Evolutionary conservation across 352 stramenopile species (phyloP), one percentile per base, ranked within the genome.

Genomic region (Pilasporangium apinafurcum): DNA sequence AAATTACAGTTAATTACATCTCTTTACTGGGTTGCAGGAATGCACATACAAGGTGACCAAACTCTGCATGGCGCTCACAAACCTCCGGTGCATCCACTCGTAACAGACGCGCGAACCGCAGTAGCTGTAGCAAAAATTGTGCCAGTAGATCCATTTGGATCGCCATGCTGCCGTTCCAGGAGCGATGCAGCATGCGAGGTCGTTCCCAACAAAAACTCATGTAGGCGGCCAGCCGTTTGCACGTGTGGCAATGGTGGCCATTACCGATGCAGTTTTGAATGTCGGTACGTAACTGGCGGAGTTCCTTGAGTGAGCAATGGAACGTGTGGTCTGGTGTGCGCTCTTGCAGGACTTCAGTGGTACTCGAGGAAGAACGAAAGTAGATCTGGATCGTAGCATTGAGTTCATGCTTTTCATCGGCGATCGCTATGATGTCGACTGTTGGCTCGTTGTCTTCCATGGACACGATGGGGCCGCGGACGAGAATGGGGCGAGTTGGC

Each of bases 41-140:
- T n/a, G n/a, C n/a, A n/a, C n/a, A n/a, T n/a, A n/a, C n/a, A n/a
- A n/a, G n/a, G n/a, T n/a, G n/a, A n/a, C n/a, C n/a, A n/a, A n/a
- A n/a, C n/a, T n/a, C n/a, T n/a, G n/a, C n/a, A n/a, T n/a, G n/a
- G n/a, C n/a, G n/a, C n/a, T n/a, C n/a, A n/a, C n/a, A n/a, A n/a
- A n/a, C n/a, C n/a, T n/a, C n/a, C n/a, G n/a, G n/a, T n/a, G n/a
- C n/a, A n/a, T n/a, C n/a, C n/a, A n/a, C n/a, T n/a, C n/a, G n/a
- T n/a, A n/a, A n/a, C n/a, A n/a, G n/a, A n/a, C n/a, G n/a, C 33
- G 44, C 44, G 22, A 40, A 56, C 2, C 48, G 53, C 14, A 38
- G 34, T 16, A 62, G 13, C 13, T 43, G 33, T 27, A 36, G 41
- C 5, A 56, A 10, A n/a, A 57, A 49, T 14, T 43, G 36, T 18